phyloP scores from a whole-genome alignment of 2,329 filamentous ascomycete species.

The Akanthomyces uredinophilus region DNA sequence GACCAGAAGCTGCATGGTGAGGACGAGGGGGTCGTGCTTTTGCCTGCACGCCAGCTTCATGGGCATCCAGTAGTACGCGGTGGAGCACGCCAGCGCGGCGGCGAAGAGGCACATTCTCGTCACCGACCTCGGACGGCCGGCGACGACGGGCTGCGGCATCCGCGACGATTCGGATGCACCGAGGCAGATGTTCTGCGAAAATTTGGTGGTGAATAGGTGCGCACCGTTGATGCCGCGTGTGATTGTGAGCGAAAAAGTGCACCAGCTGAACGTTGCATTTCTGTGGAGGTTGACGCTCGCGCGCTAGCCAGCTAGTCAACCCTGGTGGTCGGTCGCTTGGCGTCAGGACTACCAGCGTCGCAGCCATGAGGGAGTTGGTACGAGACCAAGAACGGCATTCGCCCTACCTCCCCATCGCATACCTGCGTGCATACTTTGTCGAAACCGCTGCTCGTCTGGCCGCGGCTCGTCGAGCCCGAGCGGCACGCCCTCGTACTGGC shows the following conservation, averaged over 20 bases:
- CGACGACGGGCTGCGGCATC: not conserved
- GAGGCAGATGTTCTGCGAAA: no score
- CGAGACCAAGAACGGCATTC: not conserved
- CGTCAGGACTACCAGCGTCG: not conserved
- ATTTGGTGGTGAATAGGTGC: not conserved
- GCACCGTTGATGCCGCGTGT: not conserved
- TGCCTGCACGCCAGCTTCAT: not conserved
- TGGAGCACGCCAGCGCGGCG: not conserved
- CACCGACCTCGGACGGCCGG: not conserved
- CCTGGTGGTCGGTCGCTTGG: no score
- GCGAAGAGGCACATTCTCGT: not conserved
- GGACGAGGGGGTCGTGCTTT: not conserved
- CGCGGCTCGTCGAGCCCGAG: not conserved
- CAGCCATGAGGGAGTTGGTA: not conserved
- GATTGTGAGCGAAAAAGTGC: not conserved
- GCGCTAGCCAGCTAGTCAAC: not conserved
- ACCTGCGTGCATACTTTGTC: not conserved
- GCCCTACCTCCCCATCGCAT: not conserved
- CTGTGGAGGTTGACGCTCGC: not conserved
- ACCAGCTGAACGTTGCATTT: not conserved
- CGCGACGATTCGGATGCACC: not conserved
- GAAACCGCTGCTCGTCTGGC: not conserved
- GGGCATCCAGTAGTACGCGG: conserved; percentile 1
- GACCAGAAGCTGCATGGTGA: not conserved
- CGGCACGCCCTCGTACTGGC: not conserved